Evolutionary conservation across 495 filamentous ascomycete genomes (phyloP), one percentile per base, ranked within the genome.

Genomic region (Bacidia rubella): DNA sequence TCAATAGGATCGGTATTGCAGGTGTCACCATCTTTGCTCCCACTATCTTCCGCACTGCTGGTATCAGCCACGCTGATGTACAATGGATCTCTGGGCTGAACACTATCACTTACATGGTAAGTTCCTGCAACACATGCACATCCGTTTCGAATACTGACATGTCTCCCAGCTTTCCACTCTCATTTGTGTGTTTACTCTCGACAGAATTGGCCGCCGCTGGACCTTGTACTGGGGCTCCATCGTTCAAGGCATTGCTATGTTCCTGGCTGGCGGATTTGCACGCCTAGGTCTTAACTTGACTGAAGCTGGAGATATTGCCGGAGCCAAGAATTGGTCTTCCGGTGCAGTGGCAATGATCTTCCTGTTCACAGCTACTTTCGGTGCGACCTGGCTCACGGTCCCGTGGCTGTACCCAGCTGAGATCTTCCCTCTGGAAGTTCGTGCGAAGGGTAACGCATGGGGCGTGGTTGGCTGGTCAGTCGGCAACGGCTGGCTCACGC

Each of bases 381-480:
- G 81, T 23, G 82, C 81, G 0, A 83, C 82, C 1, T 86, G 82
- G 82, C 63, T 86, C 11, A 84, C 80, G 0, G 80, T 83, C 2
- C 81, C 81, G 0, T 85, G 80, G 80, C 57, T 85, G 3, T 85
- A 85, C 52, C 81, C 80, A 0, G 79, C 81, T 15, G 82, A 86
- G 58, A 85, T 85, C 49, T 85, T 85, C 64, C 82, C 82, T 0
- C 64, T 85, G 17, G 73, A 79, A 23, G 75, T 85, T 10, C 75
- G 82, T 22, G 82, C 80, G 3, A 78, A 79, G 26, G 82, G 82
- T 19, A 85, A 84, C 46, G 79, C 82, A n/a, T 85, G 80, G 78
- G 81, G 82, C 57, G 82, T 85, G 0, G 74, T 86, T 2, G 81
- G 82, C 15, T 86, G 82, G 81, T 77, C 73, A 51, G 83, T 86